Evolutionary conservation across 2,329 filamentous ascomycete genomes (phyloP).

Genomic region (Colletotrichum lentis): DNA sequence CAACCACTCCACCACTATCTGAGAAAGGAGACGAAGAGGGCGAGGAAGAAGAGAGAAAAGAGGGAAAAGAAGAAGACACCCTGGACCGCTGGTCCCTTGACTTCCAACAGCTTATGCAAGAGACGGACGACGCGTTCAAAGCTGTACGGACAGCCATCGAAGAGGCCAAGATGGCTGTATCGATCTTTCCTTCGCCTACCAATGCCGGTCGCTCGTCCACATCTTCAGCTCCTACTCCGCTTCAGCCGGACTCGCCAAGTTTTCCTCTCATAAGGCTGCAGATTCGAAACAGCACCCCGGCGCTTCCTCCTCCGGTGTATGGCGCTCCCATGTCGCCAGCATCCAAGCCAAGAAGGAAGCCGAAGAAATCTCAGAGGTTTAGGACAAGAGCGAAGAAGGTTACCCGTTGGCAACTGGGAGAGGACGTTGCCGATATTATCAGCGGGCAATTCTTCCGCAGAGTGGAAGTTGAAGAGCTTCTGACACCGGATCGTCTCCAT

Average conservation of each 20-base stretch:
- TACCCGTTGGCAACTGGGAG: slow-evolving; percentile 62
- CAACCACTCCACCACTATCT: slow-evolving; percentile 14
- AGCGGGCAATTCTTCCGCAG: slow-evolving; percentile 62
- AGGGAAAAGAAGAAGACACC: slow-evolving; percentile 13
- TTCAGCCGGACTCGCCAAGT: slow-evolving; percentile 29
- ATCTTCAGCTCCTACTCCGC: slow-evolving; percentile 33
- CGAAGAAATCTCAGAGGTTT: slow-evolving; percentile 47
- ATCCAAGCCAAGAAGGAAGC: slow-evolving; percentile 51
- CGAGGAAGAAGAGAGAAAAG: not conserved
- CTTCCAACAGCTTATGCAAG: slow-evolving; percentile 56
- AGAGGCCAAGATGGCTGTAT: slow-evolving; percentile 47
- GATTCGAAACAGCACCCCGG: slow-evolving; percentile 38
- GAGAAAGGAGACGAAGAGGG: not conserved
- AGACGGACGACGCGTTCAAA: slow-evolving; percentile 61
- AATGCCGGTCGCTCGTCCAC: slow-evolving; percentile 1
- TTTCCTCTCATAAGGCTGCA: slow-evolving; percentile 39
- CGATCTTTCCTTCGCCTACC: slow-evolving; percentile 20
- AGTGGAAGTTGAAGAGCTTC: slow-evolving; percentile 67
- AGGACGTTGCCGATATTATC: slow-evolving; percentile 66
- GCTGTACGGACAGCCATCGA: slow-evolving; percentile 53
- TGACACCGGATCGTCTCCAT: slow-evolving; percentile 57
- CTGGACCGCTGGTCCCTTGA: slow-evolving; percentile 47
- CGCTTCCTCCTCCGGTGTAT: slow-evolving; percentile 42
- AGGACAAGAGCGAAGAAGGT: slow-evolving; percentile 44
- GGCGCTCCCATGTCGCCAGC: slow-evolving; percentile 46